phyloP scores from a whole-genome alignment of 2,329 filamentous ascomycete species.

The Ophiosphaerella narmari region DNA sequence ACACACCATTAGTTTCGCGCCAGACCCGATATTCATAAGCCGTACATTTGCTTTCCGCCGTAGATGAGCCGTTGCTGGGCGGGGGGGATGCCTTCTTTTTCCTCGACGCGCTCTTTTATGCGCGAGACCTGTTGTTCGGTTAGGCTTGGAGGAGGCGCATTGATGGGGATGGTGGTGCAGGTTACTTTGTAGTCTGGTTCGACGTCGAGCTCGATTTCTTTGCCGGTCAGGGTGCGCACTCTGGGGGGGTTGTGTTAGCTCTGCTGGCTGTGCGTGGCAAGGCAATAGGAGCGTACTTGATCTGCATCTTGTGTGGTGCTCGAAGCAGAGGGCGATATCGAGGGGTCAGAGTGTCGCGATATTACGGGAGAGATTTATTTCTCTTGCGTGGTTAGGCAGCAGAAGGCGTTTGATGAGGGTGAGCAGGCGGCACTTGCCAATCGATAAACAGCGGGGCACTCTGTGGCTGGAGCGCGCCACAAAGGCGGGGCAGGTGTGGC shows the following conservation, averaged over 20 bases:
- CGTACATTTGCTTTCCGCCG: slow-evolving; percentile 95
- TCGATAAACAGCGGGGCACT: slow-evolving; percentile 16
- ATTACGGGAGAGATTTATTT: no score
- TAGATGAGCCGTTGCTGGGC: slow-evolving; percentile 96
- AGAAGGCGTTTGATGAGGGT: slow-evolving; percentile 14
- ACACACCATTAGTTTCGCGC: slow-evolving; percentile 6
- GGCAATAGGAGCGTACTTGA: slow-evolving; percentile 33
- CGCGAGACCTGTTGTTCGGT: slow-evolving; percentile 70
- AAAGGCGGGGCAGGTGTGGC: slow-evolving; percentile 14
- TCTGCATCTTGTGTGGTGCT: slow-evolving; percentile 35
- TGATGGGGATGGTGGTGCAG: neutral
- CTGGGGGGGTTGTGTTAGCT: slow-evolving; percentile 52
- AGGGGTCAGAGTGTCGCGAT: no score
- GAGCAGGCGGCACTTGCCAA: slow-evolving; percentile 16
- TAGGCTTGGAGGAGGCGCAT: neutral
- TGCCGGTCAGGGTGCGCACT: slow-evolving; percentile 95
- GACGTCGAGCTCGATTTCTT: slow-evolving; percentile 98
- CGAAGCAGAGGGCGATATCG: neutral
- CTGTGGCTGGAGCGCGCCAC: slow-evolving; percentile 6
- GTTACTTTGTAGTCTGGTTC: slow-evolving; percentile 88
- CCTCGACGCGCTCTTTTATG: slow-evolving; percentile 99
- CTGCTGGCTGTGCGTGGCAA: no score
- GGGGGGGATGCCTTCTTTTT: slow-evolving; percentile 97
- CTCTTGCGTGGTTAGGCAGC: neutral
- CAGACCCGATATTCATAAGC: neutral